Base-by-base conservation (phyloP, 2,329 filamentous ascomycete genomes). In the Pyrenochaeta sp. region DNA sequence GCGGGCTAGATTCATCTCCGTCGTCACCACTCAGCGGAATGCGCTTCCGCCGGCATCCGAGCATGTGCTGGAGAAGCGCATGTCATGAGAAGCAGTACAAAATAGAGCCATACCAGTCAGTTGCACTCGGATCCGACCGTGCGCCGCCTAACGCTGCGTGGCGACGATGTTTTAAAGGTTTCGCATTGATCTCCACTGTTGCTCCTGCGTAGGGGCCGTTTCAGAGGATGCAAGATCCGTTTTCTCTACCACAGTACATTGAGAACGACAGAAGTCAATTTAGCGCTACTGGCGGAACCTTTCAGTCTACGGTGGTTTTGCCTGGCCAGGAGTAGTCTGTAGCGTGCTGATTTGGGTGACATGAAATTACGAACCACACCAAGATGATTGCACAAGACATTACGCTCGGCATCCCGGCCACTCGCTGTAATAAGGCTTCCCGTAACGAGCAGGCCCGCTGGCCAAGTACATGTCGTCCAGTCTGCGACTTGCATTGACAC, bases 21-120 rank as follows among this genome's bases (percentile, higher is more conserved):
- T 58, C 55, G 50, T 56, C 59, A 57, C 52, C 59, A 58, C 12
- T 56, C 62, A 65, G 59, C 64, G 64, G 62, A 64, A 59, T 62
- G 57, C 50, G 57, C 43, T 44, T 50, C 54, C 50, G 56, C 62
- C 65, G 59, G 58, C 59, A 63, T 66, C 63, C 63, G 65, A 49
- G 28, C 5, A 44, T 8, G 24, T n/a, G 9, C 54, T 39, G 28
- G 40, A 46, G 8, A 39, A 37, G 15, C 37, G 42, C 39, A 27
- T 22, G 10, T 44, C 52, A 34, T 25, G 4, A 42, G 40, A 13
- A 4, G 19, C 10, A 43, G 22, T 12, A 27, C 10, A 25, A 2
- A 5, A 42, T 22, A 15, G 9, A 22, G 13, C n/a, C n/a, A 42
- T 19, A 4, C 19, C 12, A 44, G 25, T 28, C 42, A 44, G 25